Base-by-base conservation (phyloP, 768 basidiomycete genomes). In the Brasilioporus rufonigricans region DNA sequence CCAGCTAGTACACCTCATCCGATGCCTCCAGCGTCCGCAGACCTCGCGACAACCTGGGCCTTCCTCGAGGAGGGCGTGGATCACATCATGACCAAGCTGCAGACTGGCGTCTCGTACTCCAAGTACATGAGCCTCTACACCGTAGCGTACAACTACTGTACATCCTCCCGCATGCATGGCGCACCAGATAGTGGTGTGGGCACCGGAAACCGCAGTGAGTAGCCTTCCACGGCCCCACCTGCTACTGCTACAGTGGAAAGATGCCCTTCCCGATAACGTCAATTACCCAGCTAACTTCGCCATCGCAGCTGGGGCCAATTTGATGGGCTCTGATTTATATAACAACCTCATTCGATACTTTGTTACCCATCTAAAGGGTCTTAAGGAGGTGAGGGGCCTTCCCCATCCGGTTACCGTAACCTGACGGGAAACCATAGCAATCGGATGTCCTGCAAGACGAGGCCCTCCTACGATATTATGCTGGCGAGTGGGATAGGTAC, bases 261-360 rank as follows among this genome's bases (percentile, higher is more conserved):
- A 68, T 67, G 50, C 48, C 50, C 52, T 24, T 53, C 23, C 38
- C 32, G 66, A 68, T 66, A 59, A 63, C 58, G 63, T 48, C 19
- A 54, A 55, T 56, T 53, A 24, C 19, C 33, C 27, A 44, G 45
- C 61, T 70, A 39, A 69, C 52, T 57, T 50, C 48, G n/a, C 40
- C 47, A 19, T 57, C 41, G 49, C 67, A 90, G 89, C 89, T 51
- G 95, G 95, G 38, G 92, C 94, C 45, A 95, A 94, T 75, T 69
- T 98, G 72, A 96, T 96, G 91, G 96, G 96, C 52, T 90, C 93
- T 47, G 96, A 98, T 81, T 74, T 99, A 56, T 99, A 99, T 72
- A 92, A 93, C 70, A 89, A 94, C 71, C 82, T 99, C 68, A 91
- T 91, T 65, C 82, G 84, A 55, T 99, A 97, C 78, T 93, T 98